phyloP scores from a whole-genome alignment of 805 yeast genomes.

The Dipodascus albidus region DNA sequence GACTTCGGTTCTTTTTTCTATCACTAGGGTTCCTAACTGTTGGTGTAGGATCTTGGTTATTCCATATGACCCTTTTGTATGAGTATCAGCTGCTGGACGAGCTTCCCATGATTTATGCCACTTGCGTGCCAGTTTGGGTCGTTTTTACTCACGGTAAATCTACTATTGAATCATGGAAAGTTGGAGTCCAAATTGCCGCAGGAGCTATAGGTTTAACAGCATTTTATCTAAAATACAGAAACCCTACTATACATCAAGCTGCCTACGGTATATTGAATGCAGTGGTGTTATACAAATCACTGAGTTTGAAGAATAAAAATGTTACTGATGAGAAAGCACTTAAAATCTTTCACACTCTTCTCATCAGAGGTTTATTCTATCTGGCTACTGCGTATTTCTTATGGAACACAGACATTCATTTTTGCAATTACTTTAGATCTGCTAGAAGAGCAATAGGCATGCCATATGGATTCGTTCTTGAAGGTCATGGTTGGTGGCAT shows the following conservation, averaged over 20 bases:
- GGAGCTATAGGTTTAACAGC: conserved; percentile 56
- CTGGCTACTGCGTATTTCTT: conserved; percentile 68
- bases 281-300: conserved; percentile 54
- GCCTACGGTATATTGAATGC: conserved; percentile 73
- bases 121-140: conserved; percentile 89
- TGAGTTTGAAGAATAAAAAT: conserved; percentile 36
- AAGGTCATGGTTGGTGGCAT: conserved; percentile 99
- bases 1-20: conserved; percentile 56
- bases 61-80: conserved; percentile 90
- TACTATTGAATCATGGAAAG: conserved; percentile 27
- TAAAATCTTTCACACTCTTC: conserved; percentile 40
- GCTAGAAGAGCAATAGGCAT: conserved; percentile 59
- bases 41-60: conserved; percentile 89
- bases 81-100: conserved; percentile 89
- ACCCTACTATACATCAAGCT: conserved; percentile 83
- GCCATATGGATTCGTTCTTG: conserved; percentile 78
- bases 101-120: conserved; percentile 95
- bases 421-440: conserved; percentile 48
- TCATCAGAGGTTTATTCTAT: conserved; percentile 46
- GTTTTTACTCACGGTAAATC: conserved; percentile 51
- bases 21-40: conserved; percentile 77
- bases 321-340: conserved; percentile 41
- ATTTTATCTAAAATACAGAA: conserved; percentile 57
- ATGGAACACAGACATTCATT: conserved; percentile 84
- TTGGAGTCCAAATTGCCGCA: conserved; percentile 37